These are phyloP conservation scores for Penicillium waksmanii DNA, from an alignment of 495 filamentous ascomycete species.

Conservation along the genomic window DNA sequence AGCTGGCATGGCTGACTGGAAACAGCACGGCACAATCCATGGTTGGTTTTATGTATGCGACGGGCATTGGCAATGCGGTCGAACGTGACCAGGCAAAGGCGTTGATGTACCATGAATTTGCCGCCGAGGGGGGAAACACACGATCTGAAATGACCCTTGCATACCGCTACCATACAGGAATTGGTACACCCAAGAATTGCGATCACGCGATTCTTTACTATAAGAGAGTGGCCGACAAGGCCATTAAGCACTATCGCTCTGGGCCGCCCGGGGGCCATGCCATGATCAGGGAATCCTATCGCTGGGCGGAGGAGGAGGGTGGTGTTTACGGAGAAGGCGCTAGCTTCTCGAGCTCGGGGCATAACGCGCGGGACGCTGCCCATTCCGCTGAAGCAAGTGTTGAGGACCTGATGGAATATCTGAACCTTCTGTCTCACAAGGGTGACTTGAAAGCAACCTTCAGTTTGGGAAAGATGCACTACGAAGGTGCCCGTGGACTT, in stretches of 20 bases:
- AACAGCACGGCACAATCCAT: constrained; percentile 94
- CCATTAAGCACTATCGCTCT: constrained; percentile 78
- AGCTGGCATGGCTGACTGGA: constrained; percentile 74
- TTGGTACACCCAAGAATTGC: constrained; percentile 83
- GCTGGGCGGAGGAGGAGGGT: constrained; percentile 82
- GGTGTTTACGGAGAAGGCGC: constrained; percentile 96
- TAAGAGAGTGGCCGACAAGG: constrained; percentile 92
- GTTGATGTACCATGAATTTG: constrained; percentile 91
- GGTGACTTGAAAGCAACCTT: constrained; percentile 92
- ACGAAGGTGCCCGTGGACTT: constrained; percentile 80
- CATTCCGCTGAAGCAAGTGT: constrained; percentile 78
- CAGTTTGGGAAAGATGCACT: constrained; percentile 84
- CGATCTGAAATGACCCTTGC: constrained; percentile 93
- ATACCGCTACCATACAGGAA: constrained; percentile 82
- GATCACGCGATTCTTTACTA: constrained; percentile 86
- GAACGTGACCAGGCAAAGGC: constrained; percentile 90
- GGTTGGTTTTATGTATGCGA: constrained; percentile 95
- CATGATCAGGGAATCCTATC: constrained; percentile 74
- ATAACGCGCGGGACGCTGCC: constrained; percentile 73
- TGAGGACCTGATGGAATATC: constrained; percentile 92
- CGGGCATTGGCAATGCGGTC: constrained; percentile 82
- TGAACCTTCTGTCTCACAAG: constrained; percentile 92
- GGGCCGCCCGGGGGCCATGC: constrained; percentile 88
- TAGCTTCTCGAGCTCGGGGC: constrained; percentile 86
- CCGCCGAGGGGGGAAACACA: constrained; percentile 81